Evolutionary conservation across 2,329 filamentous ascomycete species (phyloP).

Genomic region (Ceratocystis eucalypticola): DNA sequence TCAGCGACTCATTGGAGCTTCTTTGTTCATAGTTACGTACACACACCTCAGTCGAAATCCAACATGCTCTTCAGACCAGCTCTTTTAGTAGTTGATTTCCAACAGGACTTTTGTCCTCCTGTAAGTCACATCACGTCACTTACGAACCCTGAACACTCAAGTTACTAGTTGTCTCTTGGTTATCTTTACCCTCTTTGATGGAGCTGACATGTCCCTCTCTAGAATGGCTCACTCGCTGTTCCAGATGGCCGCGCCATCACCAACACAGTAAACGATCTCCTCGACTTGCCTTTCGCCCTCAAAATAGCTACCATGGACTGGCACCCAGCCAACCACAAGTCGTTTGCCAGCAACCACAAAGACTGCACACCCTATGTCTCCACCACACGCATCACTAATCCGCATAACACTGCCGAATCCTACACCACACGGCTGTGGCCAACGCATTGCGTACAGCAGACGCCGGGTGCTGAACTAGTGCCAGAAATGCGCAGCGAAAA

Average conservation of each 20-base stretch:
- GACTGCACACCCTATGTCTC: conserved; percentile 53
- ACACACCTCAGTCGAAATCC: neutral
- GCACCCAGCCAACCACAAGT: conserved; percentile 72
- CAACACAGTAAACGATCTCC: conserved; percentile 58
- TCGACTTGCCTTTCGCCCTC: conserved; percentile 55
- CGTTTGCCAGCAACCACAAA: conserved; percentile 71
- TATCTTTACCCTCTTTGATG: neutral
- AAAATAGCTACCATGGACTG: conserved; percentile 86
- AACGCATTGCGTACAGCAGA: conserved; percentile 69
- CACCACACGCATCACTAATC: conserved; percentile 51
- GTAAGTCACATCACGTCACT: conserved; percentile 37
- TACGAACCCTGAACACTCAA: conserved; percentile 1
- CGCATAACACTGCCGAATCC: conserved; percentile 45
- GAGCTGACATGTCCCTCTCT: conserved; percentile 20
- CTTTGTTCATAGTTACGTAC: neutral
- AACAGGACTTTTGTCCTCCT: conserved; percentile 89
- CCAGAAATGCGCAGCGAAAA: conserved; percentile 50
- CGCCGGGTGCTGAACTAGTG: conserved; percentile 58
- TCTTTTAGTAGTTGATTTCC: conserved; percentile 68
- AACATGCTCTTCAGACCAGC: conserved; percentile 34
- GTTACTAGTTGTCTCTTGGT: neutral
- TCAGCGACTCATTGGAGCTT: neutral
- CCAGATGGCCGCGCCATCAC: conserved; percentile 56
- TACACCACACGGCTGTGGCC: conserved; percentile 72
- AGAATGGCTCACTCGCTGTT: conserved; percentile 83